These are phyloP conservation scores for Sordariomycetes sp. DNA, from an alignment of 2,329 filamentous ascomycete species.

Conservation along the genomic window DNA sequence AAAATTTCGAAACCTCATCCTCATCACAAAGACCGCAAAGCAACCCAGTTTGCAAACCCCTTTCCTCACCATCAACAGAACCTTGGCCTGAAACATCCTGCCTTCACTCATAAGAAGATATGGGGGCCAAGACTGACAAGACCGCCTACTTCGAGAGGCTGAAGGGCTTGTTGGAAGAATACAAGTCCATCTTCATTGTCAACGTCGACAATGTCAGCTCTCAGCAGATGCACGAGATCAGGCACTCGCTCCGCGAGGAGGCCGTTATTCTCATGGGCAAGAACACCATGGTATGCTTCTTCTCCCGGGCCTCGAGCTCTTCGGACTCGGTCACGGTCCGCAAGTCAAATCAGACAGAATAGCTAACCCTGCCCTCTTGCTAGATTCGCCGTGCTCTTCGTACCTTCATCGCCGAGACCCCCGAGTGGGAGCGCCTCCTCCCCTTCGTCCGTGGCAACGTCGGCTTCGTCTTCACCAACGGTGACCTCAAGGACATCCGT, in stretches of 20 bases:
- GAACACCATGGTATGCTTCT: conserved; percentile 86
- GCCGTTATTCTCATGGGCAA: conserved; percentile 98
- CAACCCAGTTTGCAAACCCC: conserved; percentile 6
- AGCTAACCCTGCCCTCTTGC: conserved; percentile 3
- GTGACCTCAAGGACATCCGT: conserved; percentile 82
- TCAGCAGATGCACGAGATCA: conserved; percentile 99
- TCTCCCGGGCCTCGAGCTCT: not conserved
- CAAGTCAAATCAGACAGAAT: not conserved
- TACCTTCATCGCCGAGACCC: conserved; percentile 80
- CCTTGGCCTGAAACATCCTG: conserved; percentile 95
- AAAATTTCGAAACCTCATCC: conserved; percentile 8
- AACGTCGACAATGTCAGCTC: conserved; percentile 98
- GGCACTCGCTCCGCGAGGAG: conserved; percentile 77
- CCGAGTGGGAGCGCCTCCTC: conserved; percentile 97
- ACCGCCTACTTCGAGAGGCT: conserved; percentile 99
- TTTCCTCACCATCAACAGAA: conserved; percentile 5
- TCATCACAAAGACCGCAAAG: conserved; percentile 13
- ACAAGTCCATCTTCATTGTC: conserved; percentile 97
- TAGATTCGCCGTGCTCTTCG: conserved; percentile 93
- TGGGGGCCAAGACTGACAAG: conserved; percentile 98
- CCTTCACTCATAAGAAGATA: conserved; percentile 93
- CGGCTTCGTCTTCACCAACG: conserved; percentile 99
- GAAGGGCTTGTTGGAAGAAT: conserved; percentile 91
- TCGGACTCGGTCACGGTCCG: not conserved
- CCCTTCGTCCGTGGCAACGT: conserved; percentile 96